These are phyloP conservation scores for Juglanconis oblonga DNA, from an alignment of 2,329 filamentous ascomycete species.

Conservation along the genomic window DNA sequence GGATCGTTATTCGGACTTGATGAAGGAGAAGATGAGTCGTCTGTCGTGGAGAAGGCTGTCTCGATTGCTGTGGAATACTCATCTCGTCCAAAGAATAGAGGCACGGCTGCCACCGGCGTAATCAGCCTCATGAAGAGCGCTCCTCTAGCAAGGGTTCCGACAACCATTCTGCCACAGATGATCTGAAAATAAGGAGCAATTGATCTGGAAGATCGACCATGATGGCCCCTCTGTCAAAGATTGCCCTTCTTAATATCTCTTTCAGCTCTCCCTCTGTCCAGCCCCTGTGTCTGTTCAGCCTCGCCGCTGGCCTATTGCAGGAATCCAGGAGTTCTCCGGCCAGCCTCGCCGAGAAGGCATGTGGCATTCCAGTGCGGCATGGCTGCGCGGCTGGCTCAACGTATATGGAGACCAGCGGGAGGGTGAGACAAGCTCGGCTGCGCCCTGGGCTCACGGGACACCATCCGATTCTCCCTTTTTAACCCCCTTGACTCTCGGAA, in stretches of 20 bases:
- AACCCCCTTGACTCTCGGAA: conserved; percentile 5
- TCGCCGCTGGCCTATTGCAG: conserved; percentile 6
- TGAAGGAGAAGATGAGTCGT: neutral
- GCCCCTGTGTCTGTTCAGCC: conserved; percentile 9
- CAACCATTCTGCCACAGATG: neutral
- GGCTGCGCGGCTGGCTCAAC: neutral
- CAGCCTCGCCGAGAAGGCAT: conserved; percentile 11
- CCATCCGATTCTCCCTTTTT: conserved; percentile 7
- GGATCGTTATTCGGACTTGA: neutral
- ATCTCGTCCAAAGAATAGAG: conserved; percentile 4
- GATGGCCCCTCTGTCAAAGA: neutral
- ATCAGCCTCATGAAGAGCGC: neutral
- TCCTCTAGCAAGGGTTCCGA: neutral
- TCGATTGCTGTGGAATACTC: neutral
- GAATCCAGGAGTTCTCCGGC: conserved; percentile 3
- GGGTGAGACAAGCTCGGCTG: conserved; percentile 11
- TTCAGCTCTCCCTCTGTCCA: neutral
- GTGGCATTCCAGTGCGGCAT: conserved; percentile 5
- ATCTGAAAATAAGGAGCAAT: neutral
- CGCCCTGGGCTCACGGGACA: neutral
- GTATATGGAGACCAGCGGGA: neutral
- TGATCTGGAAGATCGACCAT: neutral
- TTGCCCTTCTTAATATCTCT: conserved; percentile 5
- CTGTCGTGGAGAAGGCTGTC: neutral
- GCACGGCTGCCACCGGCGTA: conserved; percentile 5